A percentile compares a stretch with the other conserved stretches of the same genome.
These are phyloP conservation scores for Tephrocybe rancida DNA, from an alignment of 768 basidiomycete species.

Conservation along the genomic window DNA sequence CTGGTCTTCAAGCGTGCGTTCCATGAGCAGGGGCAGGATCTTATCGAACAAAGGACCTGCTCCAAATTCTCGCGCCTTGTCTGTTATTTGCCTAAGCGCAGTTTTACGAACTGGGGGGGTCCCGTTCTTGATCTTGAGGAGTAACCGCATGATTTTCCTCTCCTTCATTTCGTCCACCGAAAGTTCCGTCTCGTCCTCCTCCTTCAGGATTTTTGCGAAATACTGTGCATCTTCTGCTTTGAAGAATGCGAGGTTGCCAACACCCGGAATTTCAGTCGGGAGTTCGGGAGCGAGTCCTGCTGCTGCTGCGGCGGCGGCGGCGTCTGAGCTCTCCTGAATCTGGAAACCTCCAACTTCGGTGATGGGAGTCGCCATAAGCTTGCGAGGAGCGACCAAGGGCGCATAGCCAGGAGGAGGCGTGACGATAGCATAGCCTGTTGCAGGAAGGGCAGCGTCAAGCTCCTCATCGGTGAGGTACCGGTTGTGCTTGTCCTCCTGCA, in stretches of 20 bases:
- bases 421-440: constrained; percentile 87
- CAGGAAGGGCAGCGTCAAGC: constrained; percentile 86
- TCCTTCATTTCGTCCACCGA: constrained; percentile 99
- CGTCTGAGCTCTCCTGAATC: constrained; percentile 93
- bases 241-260: constrained; percentile 96
- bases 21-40: constrained; percentile 97
- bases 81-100: constrained; percentile 96
- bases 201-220: constrained; percentile 93
- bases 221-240: constrained; percentile 98
- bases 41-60: constrained; percentile 99
- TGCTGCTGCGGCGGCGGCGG: constrained; percentile 84
- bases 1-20: constrained; percentile 95
- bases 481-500: constrained; percentile 95
- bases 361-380: constrained; percentile 58
- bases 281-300: constrained; percentile 92
- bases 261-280: constrained; percentile 97
- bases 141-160: constrained; percentile 96
- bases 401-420: constrained; percentile 94
- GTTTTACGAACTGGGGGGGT: constrained; percentile 98
- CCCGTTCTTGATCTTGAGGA: constrained; percentile 99
- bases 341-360: constrained; percentile 86
- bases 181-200: constrained; percentile 92
- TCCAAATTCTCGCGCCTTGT: constrained; percentile 98
- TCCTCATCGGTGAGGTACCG: constrained; percentile 97
- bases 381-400: constrained; percentile 66